These are phyloP conservation scores for Mucuna pruriens DNA, from an alignment of 306 rosid genomes.

Conservation along the genomic window DNA sequence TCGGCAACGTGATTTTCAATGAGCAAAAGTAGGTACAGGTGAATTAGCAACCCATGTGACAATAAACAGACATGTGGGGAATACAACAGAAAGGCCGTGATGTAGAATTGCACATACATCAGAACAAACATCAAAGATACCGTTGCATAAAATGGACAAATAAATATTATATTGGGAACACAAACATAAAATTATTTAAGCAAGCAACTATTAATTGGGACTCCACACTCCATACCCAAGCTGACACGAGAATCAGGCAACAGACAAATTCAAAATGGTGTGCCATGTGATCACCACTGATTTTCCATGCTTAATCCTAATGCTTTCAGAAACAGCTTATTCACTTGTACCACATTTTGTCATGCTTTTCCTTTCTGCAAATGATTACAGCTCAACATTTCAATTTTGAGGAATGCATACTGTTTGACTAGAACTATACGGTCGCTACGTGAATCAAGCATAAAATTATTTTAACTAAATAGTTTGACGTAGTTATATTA, in stretches of 20 bases:
- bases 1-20: constrained; percentile 9
- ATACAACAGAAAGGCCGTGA: constrained; percentile 26
- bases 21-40: constrained; percentile 14
- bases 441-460: no score
- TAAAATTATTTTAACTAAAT: no score
- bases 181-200: neutral
- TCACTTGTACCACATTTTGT: neutral
- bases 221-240: neutral
- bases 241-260: constrained; percentile 12
- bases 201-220: neutral
- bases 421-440: neutral
- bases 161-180: neutral
- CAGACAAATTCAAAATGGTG: constrained; percentile 7
- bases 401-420: neutral
- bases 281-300: constrained; percentile 33
- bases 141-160: neutral
- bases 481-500: no score
- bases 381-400: neutral
- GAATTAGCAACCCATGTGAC: constrained; percentile 45
- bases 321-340: neutral
- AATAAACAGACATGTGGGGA: constrained; percentile 27
- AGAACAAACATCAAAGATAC: constrained; percentile 11
- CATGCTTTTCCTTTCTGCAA: neutral
- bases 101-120: neutral
- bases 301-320: neutral